These are phyloP conservation scores for Hemisphaericaspora xylanilytica DNA, from an alignment of 1,139 yeast genomes.

Conservation along the genomic window DNA sequence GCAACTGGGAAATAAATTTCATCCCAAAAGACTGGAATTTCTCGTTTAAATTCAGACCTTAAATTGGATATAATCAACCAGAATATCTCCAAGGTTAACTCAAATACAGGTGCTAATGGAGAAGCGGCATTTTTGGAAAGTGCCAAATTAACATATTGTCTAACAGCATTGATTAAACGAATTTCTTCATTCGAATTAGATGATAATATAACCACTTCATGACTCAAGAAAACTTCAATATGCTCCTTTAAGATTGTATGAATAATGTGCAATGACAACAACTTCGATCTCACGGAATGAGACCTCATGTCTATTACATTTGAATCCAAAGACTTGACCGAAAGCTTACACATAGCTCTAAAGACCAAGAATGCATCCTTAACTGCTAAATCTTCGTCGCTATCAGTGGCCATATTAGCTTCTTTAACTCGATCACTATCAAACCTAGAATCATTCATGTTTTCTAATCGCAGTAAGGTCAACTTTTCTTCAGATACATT, in stretches of 20 bases:
- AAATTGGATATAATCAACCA: constrained; percentile 84
- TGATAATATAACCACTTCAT: constrained; percentile 58
- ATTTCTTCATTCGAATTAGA: constrained; percentile 56
- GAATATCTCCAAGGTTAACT: constrained; percentile 86
- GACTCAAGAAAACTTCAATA: constrained; percentile 74
- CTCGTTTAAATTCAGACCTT: constrained; percentile 84
- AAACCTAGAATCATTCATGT: constrained; percentile 46
- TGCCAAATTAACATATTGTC: constrained; percentile 80
- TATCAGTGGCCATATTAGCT: constrained; percentile 40
- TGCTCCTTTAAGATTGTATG: constrained; percentile 85
- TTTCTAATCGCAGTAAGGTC: constrained; percentile 59
- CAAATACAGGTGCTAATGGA: constrained; percentile 87
- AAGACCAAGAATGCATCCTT: constrained; percentile 92
- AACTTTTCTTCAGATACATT: constrained; percentile 30
- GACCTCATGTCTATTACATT: constrained; percentile 81
- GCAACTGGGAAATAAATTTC: constrained; percentile 94
- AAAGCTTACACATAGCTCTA: constrained; percentile 90
- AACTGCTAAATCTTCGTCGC: constrained; percentile 63
- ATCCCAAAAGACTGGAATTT: constrained; percentile 88
- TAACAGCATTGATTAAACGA: constrained; percentile 71
- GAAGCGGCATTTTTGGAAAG: constrained; percentile 93
- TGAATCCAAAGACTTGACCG: constrained; percentile 74
- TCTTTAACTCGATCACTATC: constrained; percentile 56
- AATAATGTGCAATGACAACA: constrained; percentile 82
- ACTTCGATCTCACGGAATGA: constrained; percentile 87